Conservation (phyloP, 495 filamentous ascomycete genomes). For the Peziza echinospora region DNA sequence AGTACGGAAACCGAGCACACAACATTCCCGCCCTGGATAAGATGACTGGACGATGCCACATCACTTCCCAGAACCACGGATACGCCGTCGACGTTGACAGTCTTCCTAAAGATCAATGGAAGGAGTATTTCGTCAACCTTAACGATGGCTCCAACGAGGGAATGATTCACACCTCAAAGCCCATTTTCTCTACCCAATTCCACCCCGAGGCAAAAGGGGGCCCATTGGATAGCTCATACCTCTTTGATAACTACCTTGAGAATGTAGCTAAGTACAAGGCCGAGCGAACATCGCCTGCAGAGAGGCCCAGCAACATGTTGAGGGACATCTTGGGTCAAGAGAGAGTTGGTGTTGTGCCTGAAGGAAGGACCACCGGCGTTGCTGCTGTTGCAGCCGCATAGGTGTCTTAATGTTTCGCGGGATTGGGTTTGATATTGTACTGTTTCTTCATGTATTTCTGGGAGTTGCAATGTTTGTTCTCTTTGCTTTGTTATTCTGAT, state of each 20-base stretch:
- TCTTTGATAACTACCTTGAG: slow-evolving; percentile 90
- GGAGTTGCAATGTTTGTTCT: too few relatives aligned
- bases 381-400: too few relatives aligned
- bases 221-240: slow-evolving; percentile 75
- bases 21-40: slow-evolving; percentile 92
- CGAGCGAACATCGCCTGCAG: slow-evolving; percentile 23
- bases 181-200: slow-evolving; percentile 97
- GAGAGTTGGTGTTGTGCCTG: slow-evolving; percentile 69
- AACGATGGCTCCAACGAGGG: slow-evolving; percentile 87
- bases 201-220: slow-evolving; percentile 95
- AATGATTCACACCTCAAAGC: slow-evolving; percentile 85
- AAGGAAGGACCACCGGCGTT: slow-evolving; percentile 27
- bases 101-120: slow-evolving; percentile 48
- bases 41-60: slow-evolving; percentile 91
- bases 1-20: slow-evolving; percentile 93
- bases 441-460: too few relatives aligned
- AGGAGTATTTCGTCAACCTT: slow-evolving; percentile 93
- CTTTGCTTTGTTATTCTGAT: too few relatives aligned
- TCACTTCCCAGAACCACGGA: slow-evolving; percentile 94
- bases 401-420: too few relatives aligned
- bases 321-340: slow-evolving; percentile 83
- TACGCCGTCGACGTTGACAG: slow-evolving; percentile 85
- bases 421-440: too few relatives aligned
- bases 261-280: slow-evolving; percentile 39
- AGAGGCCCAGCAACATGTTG: slow-evolving; percentile 61